phyloP scores from a whole-genome alignment of 2,329 filamentous ascomycete genomes.

The Fusarium transvaalense region DNA sequence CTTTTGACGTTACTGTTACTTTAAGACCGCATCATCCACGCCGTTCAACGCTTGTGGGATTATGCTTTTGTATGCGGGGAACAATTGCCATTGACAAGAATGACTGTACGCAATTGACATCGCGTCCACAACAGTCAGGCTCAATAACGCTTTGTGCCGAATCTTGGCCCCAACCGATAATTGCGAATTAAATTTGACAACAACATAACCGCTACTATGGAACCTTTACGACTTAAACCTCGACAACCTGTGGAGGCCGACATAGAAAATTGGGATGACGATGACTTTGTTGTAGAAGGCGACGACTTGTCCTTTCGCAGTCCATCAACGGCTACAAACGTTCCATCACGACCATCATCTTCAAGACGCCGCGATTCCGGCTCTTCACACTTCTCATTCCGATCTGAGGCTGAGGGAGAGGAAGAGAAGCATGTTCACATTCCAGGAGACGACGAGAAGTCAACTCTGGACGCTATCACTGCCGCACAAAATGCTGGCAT shows the following conservation, averaged over 20 bases:
- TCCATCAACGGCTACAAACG: conserved; percentile 60
- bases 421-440: conserved; percentile 91
- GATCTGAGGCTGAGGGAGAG: conserved; percentile 85
- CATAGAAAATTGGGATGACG: conserved; percentile 84
- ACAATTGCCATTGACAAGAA: conserved; percentile 47
- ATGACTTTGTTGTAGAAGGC: conserved; percentile 77
- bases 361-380: conserved; percentile 77
- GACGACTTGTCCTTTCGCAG: conserved; percentile 73
- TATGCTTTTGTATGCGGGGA: conserved; percentile 45
- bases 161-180: conserved; percentile 29
- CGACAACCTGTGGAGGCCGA: conserved; percentile 68
- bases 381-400: conserved; percentile 84
- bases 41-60: conserved; percentile 33
- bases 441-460: conserved; percentile 85
- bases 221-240: conserved; percentile 65
- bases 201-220: conserved; percentile 58
- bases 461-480: conserved; percentile 86
- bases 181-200: conserved; percentile 22
- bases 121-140: conserved; percentile 37
- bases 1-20: conserved; percentile 6
- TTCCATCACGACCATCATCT: conserved; percentile 53
- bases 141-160: conserved; percentile 23
- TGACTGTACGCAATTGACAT: conserved; percentile 49
- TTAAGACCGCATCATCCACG: conserved; percentile 19
- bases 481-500: conserved; percentile 91